These are phyloP conservation scores for Centaurea solstitialis DNA, from an alignment of 129 eudicot species.

Conservation along the genomic window DNA sequence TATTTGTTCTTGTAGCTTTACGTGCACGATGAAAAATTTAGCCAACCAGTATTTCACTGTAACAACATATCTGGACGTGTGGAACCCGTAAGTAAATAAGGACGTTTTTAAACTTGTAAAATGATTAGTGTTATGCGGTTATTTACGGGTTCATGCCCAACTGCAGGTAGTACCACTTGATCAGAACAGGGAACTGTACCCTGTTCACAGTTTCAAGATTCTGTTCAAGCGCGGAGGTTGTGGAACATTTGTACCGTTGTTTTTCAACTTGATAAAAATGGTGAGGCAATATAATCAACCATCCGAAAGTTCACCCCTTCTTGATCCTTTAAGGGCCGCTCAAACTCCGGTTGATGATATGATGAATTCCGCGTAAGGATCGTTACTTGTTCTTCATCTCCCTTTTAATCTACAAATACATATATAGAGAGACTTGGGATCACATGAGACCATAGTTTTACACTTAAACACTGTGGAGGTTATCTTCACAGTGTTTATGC, in stretches of 20 bases:
- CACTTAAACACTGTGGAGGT: no score
- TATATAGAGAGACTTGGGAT: no score
- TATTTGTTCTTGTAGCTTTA: slow-evolving; percentile 54
- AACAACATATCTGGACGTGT: slow-evolving; percentile 84
- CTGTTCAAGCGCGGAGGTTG: slow-evolving; percentile 93
- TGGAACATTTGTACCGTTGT: slow-evolving; percentile 82
- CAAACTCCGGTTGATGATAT: slow-evolving; percentile 92
- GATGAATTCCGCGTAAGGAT: slow-evolving; percentile 82
- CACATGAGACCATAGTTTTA: no score
- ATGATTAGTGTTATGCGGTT: not conserved
- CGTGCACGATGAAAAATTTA: slow-evolving; percentile 66
- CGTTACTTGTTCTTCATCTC: not conserved
- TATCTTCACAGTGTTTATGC: no score
- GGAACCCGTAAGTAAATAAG: slow-evolving; percentile 67
- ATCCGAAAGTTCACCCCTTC: slow-evolving; percentile 38
- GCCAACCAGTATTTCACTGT: slow-evolving; percentile 86
- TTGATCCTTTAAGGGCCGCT: slow-evolving; percentile 82
- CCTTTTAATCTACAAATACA: not conserved
- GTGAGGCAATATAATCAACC: slow-evolving; percentile 68
- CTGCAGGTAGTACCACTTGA: slow-evolving; percentile 78
- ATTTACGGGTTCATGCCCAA: slow-evolving; percentile 4
- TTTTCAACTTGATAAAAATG: slow-evolving; percentile 55
- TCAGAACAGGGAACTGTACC: slow-evolving; percentile 69
- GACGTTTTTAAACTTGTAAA: not conserved
- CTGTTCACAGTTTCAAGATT: slow-evolving; percentile 79